Conservation (phyloP, 441 rosid species). For the Manihot esculenta region DNA sequence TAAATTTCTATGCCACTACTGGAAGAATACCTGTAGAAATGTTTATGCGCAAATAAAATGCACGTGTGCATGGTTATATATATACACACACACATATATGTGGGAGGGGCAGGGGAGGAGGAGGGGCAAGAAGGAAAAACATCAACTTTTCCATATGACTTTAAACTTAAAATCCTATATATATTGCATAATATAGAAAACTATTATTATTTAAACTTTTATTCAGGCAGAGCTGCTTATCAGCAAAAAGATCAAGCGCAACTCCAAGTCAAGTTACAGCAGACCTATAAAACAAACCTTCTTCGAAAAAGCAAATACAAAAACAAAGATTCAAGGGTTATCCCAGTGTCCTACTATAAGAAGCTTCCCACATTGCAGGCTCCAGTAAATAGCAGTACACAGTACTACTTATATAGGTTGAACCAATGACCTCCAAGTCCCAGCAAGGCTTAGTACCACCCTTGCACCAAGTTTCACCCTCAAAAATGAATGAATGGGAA, state of each 20-base stretch:
- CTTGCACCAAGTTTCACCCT: neutral
- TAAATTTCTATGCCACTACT: neutral
- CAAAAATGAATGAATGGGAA: neutral
- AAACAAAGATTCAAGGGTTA: no score
- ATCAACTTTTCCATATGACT: neutral
- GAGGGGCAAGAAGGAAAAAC: neutral
- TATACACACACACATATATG: neutral
- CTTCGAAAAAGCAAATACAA: neutral
- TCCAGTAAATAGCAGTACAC: neutral
- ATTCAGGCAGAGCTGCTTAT: neutral
- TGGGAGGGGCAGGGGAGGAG: no score
- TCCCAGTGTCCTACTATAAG: neutral
- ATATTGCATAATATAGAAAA: neutral
- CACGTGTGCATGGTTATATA: neutral
- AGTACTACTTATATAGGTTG: neutral
- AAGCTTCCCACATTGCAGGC: neutral
- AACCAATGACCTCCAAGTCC: neutral
- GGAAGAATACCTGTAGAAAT: no score
- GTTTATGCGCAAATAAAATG: neutral
- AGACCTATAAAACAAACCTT: neutral
- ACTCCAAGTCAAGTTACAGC: neutral
- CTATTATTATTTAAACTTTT: neutral
- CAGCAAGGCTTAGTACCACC: neutral
- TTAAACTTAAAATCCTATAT: neutral
- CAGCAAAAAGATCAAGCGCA: neutral